Conservation (phyloP, 2,329 filamentous ascomycete species). For the Lasiodiplodia gonubiensis region DNA sequence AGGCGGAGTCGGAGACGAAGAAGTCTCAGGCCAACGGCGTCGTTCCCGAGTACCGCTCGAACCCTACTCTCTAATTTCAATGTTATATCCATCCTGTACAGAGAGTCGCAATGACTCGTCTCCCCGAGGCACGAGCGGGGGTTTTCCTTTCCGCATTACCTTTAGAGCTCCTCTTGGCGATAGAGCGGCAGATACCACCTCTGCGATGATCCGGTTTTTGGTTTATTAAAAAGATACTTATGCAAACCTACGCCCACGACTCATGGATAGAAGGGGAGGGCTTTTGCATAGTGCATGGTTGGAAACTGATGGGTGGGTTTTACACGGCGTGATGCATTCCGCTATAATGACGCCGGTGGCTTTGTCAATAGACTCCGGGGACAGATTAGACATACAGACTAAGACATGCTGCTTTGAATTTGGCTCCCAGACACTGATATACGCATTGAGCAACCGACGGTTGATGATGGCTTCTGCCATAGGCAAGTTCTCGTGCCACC, state of each 20-base stretch:
- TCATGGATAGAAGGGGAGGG: conserved; percentile 11
- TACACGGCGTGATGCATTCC: neutral
- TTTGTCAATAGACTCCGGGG: conserved; percentile 17
- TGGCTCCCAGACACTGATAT: neutral
- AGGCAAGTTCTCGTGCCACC: neutral
- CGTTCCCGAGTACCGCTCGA: conserved; percentile 66
- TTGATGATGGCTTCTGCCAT: neutral
- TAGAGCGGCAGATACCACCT: conserved; percentile 27
- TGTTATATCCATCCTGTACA: conserved; percentile 18
- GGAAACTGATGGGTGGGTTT: conserved; percentile 11
- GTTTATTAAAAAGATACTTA: conserved; percentile 16
- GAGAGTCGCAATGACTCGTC: neutral
- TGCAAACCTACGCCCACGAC: conserved; percentile 3
- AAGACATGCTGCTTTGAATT: conserved; percentile 10
- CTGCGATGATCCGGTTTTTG: conserved; percentile 16
- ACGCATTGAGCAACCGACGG: neutral
- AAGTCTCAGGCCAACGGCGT: conserved; percentile 59
- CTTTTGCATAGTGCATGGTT: conserved; percentile 17
- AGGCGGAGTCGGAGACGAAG: conserved; percentile 57
- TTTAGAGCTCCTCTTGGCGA: conserved; percentile 19
- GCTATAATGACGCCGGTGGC: conserved; percentile 20
- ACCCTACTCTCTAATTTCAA: conserved; percentile 64
- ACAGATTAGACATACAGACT: conserved; percentile 10
- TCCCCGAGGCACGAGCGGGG: conserved; percentile 11
- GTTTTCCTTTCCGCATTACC: conserved; percentile 7